phyloP scores from a whole-genome alignment of 495 filamentous ascomycete genomes.

The Annulohypoxylon nitens region DNA sequence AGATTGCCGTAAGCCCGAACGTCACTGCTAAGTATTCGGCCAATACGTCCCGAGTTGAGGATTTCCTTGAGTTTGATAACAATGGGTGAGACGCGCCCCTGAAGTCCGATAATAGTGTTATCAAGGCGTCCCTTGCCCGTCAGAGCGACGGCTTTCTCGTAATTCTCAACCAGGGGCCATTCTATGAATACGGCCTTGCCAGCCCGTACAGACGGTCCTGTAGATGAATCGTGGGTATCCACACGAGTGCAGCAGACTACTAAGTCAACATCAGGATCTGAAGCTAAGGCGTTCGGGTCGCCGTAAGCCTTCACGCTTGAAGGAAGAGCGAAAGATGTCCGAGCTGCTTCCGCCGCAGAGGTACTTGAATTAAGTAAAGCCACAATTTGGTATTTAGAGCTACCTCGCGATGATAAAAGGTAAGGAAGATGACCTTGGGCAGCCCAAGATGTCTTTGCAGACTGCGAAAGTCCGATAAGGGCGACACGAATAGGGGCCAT shows the following conservation, averaged over 20 bases:
- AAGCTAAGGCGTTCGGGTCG: constrained; percentile 60
- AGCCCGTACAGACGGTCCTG: constrained; percentile 60
- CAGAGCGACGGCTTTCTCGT: constrained; percentile 58
- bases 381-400: constrained; percentile 64
- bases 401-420: constrained; percentile 58
- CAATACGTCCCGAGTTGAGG: constrained; percentile 63
- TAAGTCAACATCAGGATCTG: constrained; percentile 66
- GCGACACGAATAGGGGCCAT: constrained; percentile 68
- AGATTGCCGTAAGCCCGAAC: constrained; percentile 57
- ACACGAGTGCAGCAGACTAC: constrained; percentile 69
- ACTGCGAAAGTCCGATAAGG: constrained; percentile 69
- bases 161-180: constrained; percentile 65
- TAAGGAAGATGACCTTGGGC: constrained; percentile 68
- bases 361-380: constrained; percentile 71
- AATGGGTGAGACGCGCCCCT: constrained; percentile 61
- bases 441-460: constrained; percentile 65
- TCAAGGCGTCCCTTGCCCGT: constrained; percentile 55
- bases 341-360: constrained; percentile 62
- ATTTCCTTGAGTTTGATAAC: constrained; percentile 61
- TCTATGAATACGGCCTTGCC: constrained; percentile 72
- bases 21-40: constrained; percentile 66
- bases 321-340: constrained; percentile 60
- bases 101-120: constrained; percentile 65
- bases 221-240: constrained; percentile 60
- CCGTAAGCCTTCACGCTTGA: constrained; percentile 64